A percentile compares a stretch with the other conserved stretches of the same genome.
These are phyloP conservation scores for Candida jianshihensis DNA, from an alignment of 805 yeast genomes.

Conservation along the genomic window DNA sequence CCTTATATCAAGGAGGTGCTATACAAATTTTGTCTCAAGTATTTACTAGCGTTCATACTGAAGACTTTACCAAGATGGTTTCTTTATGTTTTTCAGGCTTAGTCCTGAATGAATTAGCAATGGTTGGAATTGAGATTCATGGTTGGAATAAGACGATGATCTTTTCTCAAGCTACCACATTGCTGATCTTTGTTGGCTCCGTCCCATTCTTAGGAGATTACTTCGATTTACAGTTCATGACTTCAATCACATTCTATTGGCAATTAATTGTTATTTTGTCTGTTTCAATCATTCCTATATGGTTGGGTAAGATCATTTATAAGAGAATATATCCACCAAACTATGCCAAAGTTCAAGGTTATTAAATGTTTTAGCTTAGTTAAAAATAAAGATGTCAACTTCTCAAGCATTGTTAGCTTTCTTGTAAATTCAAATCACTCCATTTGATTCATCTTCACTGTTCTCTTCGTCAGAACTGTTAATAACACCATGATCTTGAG, in stretches of 20 bases:
- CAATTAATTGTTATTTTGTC: constrained; percentile 57
- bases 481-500: constrained; percentile 13
- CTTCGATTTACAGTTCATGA: constrained; percentile 62
- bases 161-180: constrained; percentile 62
- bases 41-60: constrained; percentile 54
- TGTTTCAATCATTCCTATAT: constrained; percentile 78
- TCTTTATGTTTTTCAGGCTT: constrained; percentile 76
- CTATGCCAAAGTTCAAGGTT: constrained; percentile 93
- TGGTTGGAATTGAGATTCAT: constrained; percentile 89
- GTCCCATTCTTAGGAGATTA: constrained; percentile 86
- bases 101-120: constrained; percentile 76
- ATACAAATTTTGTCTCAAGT: constrained; percentile 79
- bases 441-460: constrained; percentile 25
- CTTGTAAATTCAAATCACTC: not conserved
- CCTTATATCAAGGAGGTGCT: constrained; percentile 84
- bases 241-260: constrained; percentile 57
- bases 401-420: too few species aligned
- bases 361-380: constrained; percentile 23
- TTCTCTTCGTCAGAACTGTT: constrained; percentile 24
- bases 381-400: too few species aligned
- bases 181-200: constrained; percentile 59
- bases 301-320: constrained; percentile 73
- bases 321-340: constrained; percentile 85
- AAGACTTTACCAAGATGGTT: constrained; percentile 68
- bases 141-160: constrained; percentile 87